A percentile compares a stretch with the other conserved stretches of the same genome.
Conservation (phyloP, 352 stramenopile genomes). For the Lagenidium sp. region DNA sequence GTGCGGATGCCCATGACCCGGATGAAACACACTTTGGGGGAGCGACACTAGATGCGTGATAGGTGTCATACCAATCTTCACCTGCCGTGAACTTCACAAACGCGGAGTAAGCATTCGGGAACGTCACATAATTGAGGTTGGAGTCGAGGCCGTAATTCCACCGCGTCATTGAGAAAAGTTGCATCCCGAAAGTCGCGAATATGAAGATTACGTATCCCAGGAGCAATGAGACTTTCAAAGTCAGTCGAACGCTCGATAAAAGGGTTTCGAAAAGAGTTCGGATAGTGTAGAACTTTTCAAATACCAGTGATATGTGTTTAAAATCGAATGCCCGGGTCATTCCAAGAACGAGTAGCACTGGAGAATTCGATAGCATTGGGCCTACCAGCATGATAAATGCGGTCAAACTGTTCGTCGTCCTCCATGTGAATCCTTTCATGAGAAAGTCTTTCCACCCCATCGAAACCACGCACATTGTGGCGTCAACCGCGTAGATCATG, state of each 20-base stretch:
- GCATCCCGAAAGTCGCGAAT: constrained; percentile 74
- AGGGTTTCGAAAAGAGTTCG: constrained; percentile 71
- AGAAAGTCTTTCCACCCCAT: constrained; percentile 77
- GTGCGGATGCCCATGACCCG: constrained; percentile 16
- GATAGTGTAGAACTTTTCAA: constrained; percentile 60
- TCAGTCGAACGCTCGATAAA: constrained; percentile 48
- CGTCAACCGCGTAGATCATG: constrained; percentile 67
- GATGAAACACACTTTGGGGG: constrained; percentile 48
- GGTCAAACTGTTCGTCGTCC: constrained; percentile 61
- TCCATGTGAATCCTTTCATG: constrained; percentile 79
- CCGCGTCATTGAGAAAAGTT: constrained; percentile 72
- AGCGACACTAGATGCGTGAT: constrained; percentile 52
- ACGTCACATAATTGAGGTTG: constrained; percentile 72
- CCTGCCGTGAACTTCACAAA: constrained; percentile 80
- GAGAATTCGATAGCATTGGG: constrained; percentile 44
- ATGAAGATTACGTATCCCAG: constrained; percentile 77
- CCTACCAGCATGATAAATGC: constrained; percentile 74
- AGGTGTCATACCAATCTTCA: constrained; percentile 80
- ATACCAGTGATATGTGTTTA: constrained; percentile 69
- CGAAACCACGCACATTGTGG: constrained; percentile 51
- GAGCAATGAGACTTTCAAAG: constrained; percentile 73
- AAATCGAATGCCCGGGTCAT: constrained; percentile 79
- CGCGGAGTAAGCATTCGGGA: constrained; percentile 53
- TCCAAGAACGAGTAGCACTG: constrained; percentile 59
- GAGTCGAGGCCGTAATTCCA: constrained; percentile 67